Evolutionary conservation across 2,329 filamentous ascomycete species (phyloP).

Genomic region (Aspergillus clavatus): DNA sequence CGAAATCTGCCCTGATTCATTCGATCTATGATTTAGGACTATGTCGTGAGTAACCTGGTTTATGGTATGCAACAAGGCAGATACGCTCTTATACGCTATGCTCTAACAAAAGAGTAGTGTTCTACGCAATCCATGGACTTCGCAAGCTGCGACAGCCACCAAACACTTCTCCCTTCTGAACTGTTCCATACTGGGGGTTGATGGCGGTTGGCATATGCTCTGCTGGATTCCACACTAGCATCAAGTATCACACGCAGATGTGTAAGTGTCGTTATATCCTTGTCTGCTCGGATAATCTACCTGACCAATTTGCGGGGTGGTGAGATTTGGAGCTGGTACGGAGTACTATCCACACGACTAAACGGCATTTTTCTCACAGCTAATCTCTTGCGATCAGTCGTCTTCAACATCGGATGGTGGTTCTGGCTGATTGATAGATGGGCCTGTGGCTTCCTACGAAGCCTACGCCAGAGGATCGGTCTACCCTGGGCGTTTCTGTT

Average conservation of each 20-base stretch:
- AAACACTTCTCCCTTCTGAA: conserved; percentile 3
- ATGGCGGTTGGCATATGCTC: conserved; percentile 25
- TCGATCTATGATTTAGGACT: no score
- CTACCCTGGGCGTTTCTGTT: conserved; percentile 23
- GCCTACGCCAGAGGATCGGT: conserved; percentile 15
- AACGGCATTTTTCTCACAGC: conserved; percentile 1
- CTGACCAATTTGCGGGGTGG: conserved; percentile 16
- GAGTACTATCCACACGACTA: not conserved
- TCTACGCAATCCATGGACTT: conserved; percentile 23
- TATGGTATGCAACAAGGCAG: no score
- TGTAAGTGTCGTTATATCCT: conserved; percentile 6
- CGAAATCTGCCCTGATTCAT: no score
- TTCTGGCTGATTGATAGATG: conserved; percentile 25
- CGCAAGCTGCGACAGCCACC: conserved; percentile 6
- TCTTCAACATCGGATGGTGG: no score
- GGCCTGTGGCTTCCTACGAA: conserved; percentile 16
- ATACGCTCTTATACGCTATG: no score
- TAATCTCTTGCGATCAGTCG: no score
- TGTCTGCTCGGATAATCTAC: not conserved
- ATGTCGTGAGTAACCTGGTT: no score
- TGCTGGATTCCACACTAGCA: conserved; percentile 20
- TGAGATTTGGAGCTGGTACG: conserved; percentile 18
- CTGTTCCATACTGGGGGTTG: conserved; percentile 16
- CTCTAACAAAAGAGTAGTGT: no score
- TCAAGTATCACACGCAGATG: conserved; percentile 29